These are phyloP conservation scores for Albophoma yamanashiensis DNA, from an alignment of 2,329 filamentous ascomycete species.

Conservation along the genomic window DNA sequence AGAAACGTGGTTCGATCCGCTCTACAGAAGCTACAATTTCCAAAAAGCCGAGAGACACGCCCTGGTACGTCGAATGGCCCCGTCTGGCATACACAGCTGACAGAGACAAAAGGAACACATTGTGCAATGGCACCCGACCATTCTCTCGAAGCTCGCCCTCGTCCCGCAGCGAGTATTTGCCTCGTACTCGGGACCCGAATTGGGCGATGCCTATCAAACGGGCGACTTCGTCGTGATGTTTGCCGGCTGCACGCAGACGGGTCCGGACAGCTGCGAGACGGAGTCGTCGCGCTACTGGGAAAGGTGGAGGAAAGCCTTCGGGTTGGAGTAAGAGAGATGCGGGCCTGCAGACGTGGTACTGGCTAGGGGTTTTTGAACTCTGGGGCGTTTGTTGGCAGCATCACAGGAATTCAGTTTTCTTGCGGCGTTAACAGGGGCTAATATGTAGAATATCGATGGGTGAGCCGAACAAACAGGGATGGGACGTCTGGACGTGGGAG, in stretches of 20 bases:
- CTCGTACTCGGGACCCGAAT: constrained; percentile 51
- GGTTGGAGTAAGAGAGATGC: constrained; percentile 2
- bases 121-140: constrained; percentile 93
- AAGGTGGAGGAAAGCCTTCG: constrained; percentile 34
- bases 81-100: constrained; percentile 13
- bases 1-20: constrained; percentile 91
- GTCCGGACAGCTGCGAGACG: constrained; percentile 54
- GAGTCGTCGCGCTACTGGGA: constrained; percentile 49
- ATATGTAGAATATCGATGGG: neutral
- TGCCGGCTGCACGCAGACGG: constrained; percentile 53
- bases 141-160: constrained; percentile 79
- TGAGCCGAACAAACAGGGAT: neutral
- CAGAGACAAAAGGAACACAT: constrained; percentile 58
- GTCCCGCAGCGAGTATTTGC: constrained; percentile 82
- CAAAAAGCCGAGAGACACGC: constrained; percentile 90
- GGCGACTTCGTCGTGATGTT: constrained; percentile 82
- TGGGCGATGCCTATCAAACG: constrained; percentile 60
- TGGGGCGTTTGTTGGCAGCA: neutral
- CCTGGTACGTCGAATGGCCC: constrained; percentile 47
- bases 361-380: neutral
- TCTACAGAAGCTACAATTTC: constrained; percentile 92
- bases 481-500: neutral
- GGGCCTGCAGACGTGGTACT: neutral
- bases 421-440: neutral
- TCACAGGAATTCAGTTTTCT: neutral